A percentile compares a stretch with the other conserved stretches of the same genome.
Conservation (phyloP, 192 early-diverging fungal genomes). For the Diversispora epigaea region DNA sequence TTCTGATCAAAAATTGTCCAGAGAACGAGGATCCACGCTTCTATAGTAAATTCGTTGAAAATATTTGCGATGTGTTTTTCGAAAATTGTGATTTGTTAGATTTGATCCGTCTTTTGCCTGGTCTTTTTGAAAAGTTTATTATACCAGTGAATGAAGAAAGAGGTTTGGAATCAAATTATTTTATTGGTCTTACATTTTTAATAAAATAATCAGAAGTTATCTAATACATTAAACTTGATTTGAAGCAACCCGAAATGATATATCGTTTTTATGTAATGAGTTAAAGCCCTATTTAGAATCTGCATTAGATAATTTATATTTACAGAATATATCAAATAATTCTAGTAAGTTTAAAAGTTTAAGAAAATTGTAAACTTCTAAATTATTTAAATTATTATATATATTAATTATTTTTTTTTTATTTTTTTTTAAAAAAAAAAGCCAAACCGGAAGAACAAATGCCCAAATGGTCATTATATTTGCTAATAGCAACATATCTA, state of each 20-base stretch:
- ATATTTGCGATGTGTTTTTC: background rate
- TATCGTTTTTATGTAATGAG: constrained; percentile 1
- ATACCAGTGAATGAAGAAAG: background rate
- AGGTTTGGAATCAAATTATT: background rate
- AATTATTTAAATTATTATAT: background rate
- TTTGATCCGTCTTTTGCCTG: background rate
- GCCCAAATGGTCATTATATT: constrained; percentile 4
- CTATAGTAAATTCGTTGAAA: background rate
- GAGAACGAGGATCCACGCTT: background rate
- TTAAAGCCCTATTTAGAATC: background rate
- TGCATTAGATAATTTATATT: constrained; percentile 6
- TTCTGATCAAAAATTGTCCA: constrained; percentile 2
- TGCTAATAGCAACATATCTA: background rate
- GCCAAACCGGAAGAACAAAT: background rate
- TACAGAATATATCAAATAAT: background rate
- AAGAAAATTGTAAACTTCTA: background rate
- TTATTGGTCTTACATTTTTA: background rate
- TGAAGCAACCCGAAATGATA: constrained; percentile 4
- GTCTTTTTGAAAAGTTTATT: constrained; percentile 6
- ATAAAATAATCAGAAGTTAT: background rate
- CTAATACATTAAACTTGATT: background rate
- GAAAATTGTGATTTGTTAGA: constrained; percentile 5
- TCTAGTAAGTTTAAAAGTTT: background rate
- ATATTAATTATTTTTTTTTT: background rate
- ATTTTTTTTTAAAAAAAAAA: background rate